phyloP scores from a whole-genome alignment of 2,329 filamentous ascomycete genomes.

The Calonectria pteridis region DNA sequence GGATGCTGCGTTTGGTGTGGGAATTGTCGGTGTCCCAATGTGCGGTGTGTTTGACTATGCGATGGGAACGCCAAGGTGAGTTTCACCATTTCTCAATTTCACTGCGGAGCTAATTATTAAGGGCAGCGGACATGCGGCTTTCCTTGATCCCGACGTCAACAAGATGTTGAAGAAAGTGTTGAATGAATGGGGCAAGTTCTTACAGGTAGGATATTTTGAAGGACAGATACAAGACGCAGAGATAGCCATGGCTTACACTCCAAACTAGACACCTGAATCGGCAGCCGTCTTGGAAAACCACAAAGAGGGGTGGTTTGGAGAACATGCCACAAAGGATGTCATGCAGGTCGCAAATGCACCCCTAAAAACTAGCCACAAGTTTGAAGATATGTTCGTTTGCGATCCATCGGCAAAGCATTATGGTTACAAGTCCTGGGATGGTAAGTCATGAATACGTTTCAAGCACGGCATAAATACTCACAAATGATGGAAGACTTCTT shows the following conservation, averaged over 20 bases:
- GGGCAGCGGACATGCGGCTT: constrained; percentile 61
- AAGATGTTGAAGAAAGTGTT: constrained; percentile 65
- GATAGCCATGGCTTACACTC: constrained; percentile 48
- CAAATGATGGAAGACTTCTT: not conserved
- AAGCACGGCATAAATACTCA: not conserved
- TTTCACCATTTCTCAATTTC: not conserved
- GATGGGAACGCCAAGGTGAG: constrained; percentile 66
- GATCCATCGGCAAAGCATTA: constrained; percentile 65
- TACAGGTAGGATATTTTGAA: constrained; percentile 52
- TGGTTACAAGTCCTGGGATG: constrained; percentile 61
- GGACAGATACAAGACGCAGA: not conserved
- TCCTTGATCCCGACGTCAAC: constrained; percentile 68
- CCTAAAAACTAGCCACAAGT: constrained; percentile 57
- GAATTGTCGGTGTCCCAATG: constrained; percentile 66
- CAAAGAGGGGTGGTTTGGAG: constrained; percentile 67
- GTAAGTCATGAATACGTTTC: not conserved
- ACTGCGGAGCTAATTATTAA: constrained; percentile 37
- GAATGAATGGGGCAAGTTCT: constrained; percentile 69
- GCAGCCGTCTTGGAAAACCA: constrained; percentile 61
- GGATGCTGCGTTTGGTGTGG: constrained; percentile 63
- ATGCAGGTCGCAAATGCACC: constrained; percentile 65
- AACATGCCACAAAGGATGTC: constrained; percentile 61
- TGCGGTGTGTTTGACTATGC: constrained; percentile 66
- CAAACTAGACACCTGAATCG: constrained; percentile 56
- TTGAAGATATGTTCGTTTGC: constrained; percentile 73